These are phyloP conservation scores for Solanum gracilifrons DNA, from an alignment of 257 asterid species.

Conservation along the genomic window DNA sequence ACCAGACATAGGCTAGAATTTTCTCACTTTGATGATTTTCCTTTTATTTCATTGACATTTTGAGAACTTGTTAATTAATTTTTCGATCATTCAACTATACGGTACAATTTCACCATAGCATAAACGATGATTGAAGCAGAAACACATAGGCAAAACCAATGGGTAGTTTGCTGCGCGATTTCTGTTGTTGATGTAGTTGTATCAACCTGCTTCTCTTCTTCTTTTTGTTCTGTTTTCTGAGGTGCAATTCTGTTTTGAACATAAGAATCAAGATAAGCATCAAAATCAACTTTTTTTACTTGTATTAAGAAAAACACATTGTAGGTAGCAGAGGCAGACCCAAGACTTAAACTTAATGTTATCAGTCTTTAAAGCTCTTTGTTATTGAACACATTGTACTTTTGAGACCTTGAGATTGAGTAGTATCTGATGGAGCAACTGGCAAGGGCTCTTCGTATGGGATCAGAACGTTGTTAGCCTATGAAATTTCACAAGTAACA, in stretches of 20 bases:
- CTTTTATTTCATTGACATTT: background rate
- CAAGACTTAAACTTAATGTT: background rate
- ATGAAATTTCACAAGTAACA: background rate
- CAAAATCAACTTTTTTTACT: background rate
- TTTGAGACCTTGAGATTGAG: background rate
- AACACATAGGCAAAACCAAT: slow-evolving; percentile 47
- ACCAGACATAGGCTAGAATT: background rate
- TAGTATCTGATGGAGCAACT: slow-evolving; percentile 6
- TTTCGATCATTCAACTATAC: background rate
- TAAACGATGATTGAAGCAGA: slow-evolving; percentile 47
- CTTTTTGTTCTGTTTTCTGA: background rate
- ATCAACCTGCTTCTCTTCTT: slow-evolving; percentile 3
- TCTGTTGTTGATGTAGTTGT: slow-evolving; percentile 7
- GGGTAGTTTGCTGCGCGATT: slow-evolving; percentile 17
- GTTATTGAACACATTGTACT: background rate
- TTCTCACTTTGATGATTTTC: background rate
- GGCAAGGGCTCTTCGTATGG: slow-evolving; percentile 26
- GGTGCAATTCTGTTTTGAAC: background rate
- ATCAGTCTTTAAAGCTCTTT: background rate
- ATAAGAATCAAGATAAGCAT: background rate
- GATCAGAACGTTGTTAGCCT: slow-evolving; percentile 41
- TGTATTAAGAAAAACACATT: background rate
- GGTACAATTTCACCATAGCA: slow-evolving; percentile 42
- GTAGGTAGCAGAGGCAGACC: background rate
- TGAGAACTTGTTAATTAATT: background rate